Conservation (phyloP, 2,329 filamentous ascomycete species). For the Ophiosphaerella narmari region DNA sequence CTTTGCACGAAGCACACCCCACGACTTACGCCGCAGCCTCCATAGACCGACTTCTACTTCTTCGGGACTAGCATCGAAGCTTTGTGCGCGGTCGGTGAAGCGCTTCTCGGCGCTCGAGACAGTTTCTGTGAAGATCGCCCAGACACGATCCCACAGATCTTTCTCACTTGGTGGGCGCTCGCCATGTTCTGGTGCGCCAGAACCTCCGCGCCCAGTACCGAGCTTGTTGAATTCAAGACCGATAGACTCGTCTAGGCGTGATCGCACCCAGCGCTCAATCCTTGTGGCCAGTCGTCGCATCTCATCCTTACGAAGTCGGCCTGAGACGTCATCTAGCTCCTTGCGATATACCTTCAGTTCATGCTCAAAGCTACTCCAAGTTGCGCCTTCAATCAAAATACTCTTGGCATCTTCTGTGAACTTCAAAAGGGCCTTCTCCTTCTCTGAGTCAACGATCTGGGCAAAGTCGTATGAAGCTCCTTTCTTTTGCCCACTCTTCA, state of each 20-base stretch:
- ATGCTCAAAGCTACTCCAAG: constrained; percentile 86
- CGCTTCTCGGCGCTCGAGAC: constrained; percentile 83
- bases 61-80: constrained; percentile 88
- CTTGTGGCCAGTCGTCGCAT: constrained; percentile 90
- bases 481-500: constrained; percentile 92
- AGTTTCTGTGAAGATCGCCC: constrained; percentile 80
- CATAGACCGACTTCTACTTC: constrained; percentile 93
- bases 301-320: constrained; percentile 86
- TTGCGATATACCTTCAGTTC: constrained; percentile 82
- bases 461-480: constrained; percentile 92
- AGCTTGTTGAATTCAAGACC: constrained; percentile 96
- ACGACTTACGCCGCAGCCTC: constrained; percentile 90
- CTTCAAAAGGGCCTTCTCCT: constrained; percentile 71
- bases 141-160: constrained; percentile 94
- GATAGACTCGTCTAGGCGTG: constrained; percentile 82
- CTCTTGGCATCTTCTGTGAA: constrained; percentile 78
- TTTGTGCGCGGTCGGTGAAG: constrained; percentile 86
- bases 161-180: constrained; percentile 75
- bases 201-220: constrained; percentile 82
- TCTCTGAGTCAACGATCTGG: constrained; percentile 85
- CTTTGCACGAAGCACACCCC: constrained; percentile 85
- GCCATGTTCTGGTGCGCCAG: constrained; percentile 76
- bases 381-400: constrained; percentile 75
- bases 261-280: constrained; percentile 92
- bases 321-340: constrained; percentile 87